phyloP scores from a whole-genome alignment of 2,329 filamentous ascomycete species.

The Cryphonectria japonica region DNA sequence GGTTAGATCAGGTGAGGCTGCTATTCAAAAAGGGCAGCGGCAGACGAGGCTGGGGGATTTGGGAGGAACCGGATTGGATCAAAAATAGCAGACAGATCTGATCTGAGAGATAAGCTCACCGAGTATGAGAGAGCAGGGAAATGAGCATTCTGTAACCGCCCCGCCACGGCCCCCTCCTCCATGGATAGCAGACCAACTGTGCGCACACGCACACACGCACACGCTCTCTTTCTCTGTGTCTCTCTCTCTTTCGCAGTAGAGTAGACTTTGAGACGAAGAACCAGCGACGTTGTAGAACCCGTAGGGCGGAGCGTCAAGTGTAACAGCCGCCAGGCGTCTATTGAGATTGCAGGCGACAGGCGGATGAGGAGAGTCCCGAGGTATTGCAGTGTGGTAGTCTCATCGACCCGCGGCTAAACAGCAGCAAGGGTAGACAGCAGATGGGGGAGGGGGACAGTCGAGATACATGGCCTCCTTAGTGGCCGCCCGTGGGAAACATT shows the following conservation, averaged over 20 bases:
- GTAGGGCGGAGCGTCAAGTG: conserved; percentile 17
- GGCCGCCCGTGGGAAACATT: conserved; percentile 27
- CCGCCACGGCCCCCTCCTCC: not conserved
- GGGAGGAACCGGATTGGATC: conserved; percentile 18
- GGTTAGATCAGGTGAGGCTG: conserved; percentile 12
- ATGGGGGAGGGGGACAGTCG: not conserved
- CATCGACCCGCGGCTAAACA: conserved; percentile 23
- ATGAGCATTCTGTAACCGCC: conserved; percentile 7
- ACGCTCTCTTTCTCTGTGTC: too few species aligned
- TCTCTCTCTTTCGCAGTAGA: not conserved
- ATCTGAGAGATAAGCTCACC: conserved; percentile 12
- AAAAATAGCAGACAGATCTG: conserved; percentile 18
- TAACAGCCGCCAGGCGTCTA: conserved; percentile 19
- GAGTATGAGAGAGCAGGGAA: conserved; percentile 2
- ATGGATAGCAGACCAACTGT: not conserved
- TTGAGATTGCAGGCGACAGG: conserved; percentile 7
- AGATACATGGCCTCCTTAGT: conserved; percentile 10
- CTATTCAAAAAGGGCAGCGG: too few species aligned
- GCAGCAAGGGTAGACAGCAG: conserved; percentile 6
- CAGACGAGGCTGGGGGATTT: conserved; percentile 12
- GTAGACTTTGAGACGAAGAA: not conserved
- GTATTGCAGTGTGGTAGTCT: not conserved
- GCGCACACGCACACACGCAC: not conserved
- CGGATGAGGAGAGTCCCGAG: not conserved
- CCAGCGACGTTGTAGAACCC: not conserved